Percentiles rank a stretch among this genome's conserved stretches.
phyloP scores from a whole-genome alignment of 495 filamentous ascomycete genomes.

The Tuber borchii region DNA sequence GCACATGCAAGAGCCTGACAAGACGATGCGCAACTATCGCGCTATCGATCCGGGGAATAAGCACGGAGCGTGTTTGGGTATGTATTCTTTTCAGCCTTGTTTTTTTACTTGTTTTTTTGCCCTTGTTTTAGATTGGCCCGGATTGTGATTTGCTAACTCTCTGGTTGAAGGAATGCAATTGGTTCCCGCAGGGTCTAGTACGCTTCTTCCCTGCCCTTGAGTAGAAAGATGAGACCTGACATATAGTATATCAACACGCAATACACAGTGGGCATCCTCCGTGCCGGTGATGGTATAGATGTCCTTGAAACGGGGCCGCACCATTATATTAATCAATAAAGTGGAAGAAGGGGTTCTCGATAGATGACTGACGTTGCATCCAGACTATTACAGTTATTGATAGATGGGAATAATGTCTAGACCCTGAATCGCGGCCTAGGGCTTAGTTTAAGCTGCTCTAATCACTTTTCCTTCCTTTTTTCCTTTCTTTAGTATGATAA shows the following conservation, averaged over 20 bases:
- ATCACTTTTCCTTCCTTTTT: neutral
- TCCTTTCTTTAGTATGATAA: neutral
- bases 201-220: neutral
- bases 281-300: slow-evolving; percentile 56
- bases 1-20: slow-evolving; percentile 66
- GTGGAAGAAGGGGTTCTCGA: neutral
- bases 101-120: neutral
- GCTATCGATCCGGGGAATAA: slow-evolving; percentile 67
- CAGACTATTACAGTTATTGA: neutral
- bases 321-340: slow-evolving; percentile 51
- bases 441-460: neutral
- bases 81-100: slow-evolving; percentile 66
- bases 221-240: slow-evolving; percentile 27
- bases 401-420: neutral
- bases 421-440: neutral
- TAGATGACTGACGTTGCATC: neutral
- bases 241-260: neutral
- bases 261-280: slow-evolving; percentile 44
- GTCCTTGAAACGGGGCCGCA: slow-evolving; percentile 60
- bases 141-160: neutral
- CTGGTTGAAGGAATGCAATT: neutral
- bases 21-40: slow-evolving; percentile 61
- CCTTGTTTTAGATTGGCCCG: neutral
- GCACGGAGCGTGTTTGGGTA: slow-evolving; percentile 67
- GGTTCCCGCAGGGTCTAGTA: neutral